Base-by-base conservation (phyloP, 1,139 yeast genomes). In the Nakaseomyces delphensis region DNA sequence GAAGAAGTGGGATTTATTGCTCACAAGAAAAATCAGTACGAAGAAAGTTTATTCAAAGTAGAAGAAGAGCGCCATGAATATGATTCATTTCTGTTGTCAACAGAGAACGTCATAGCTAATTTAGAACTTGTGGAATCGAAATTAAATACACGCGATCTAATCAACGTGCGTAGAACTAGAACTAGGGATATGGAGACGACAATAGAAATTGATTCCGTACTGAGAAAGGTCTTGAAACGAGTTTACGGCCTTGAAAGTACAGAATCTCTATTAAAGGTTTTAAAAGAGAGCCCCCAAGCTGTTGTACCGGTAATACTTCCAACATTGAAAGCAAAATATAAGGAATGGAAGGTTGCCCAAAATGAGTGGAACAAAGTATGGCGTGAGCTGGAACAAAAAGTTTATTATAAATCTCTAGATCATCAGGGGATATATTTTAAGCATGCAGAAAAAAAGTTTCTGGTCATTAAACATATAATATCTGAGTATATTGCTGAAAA, bases 281-380 rank as follows among this genome's bases (percentile, higher is more conserved):
- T 89, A 39, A 96, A 87, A 58, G 95, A 87, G 51, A 83, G 83
- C 53, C 97, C 97, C 2, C 85, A 91, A 1, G 77, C 85, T 45
- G 94, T 96, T 1, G 94, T 89, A 16, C 96, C 96, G 1, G 79
- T 89, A 51, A 93, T 89, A 10, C 70, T 89, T 60, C 81, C 81
- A 55, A 76, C 96, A 57, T 74, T 89, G 62, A 89, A 89, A 65
- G 96, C 87, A 64, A 89, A 89, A 65, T 97, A 89, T 60, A 96
- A 87, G 63, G 96, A 89, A 63, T 89, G 97, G 97, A 83, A 85
- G 62, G 77, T 95, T 49, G 89, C 95, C 1, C 96, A 89, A 56
- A 76, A 96, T 53, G 96, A 89, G 62, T 89, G 97, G 97, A 87
- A 87, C 63, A 89, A 87, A 61, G 95, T 86, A 18, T 89, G 97